Evolutionary conservation across 352 stramenopile species (phyloP).

Genomic region (Globisporangium paddicum): DNA sequence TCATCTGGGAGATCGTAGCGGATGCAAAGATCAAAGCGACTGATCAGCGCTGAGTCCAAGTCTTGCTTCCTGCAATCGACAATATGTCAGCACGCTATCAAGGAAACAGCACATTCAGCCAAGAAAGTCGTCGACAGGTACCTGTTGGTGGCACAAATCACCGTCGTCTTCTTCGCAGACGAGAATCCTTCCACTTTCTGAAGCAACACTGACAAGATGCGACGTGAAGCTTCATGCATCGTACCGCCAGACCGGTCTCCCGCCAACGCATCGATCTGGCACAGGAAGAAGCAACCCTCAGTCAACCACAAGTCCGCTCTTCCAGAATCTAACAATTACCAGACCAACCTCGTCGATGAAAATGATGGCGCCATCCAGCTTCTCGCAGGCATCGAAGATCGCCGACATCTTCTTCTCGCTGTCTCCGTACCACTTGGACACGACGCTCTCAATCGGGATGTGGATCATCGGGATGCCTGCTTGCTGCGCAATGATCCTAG

Average conservation of each 20-base stretch:
- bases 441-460: constrained; percentile 91
- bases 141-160: constrained; percentile 91
- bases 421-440: constrained; percentile 94
- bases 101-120: neutral
- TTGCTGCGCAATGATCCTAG: constrained; percentile 92
- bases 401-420: constrained; percentile 93
- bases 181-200: constrained; percentile 92
- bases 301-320: neutral
- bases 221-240: constrained; percentile 92
- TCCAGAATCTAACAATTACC: neutral
- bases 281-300: neutral
- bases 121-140: constrained; percentile 14
- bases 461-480: constrained; percentile 92
- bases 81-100: neutral
- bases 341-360: constrained; percentile 90
- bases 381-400: constrained; percentile 93
- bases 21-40: constrained; percentile 92
- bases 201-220: constrained; percentile 90
- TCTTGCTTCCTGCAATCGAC: constrained; percentile 81
- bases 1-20: constrained; percentile 89
- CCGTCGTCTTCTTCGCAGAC: constrained; percentile 89
- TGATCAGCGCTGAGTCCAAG: constrained; percentile 90
- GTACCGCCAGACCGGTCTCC: constrained; percentile 80
- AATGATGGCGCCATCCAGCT: constrained; percentile 90
- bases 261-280: constrained; percentile 87